Evolutionary conservation across 2,329 filamentous ascomycete genomes (phyloP).

Genomic region (Neopestalotiopsis rosae): DNA sequence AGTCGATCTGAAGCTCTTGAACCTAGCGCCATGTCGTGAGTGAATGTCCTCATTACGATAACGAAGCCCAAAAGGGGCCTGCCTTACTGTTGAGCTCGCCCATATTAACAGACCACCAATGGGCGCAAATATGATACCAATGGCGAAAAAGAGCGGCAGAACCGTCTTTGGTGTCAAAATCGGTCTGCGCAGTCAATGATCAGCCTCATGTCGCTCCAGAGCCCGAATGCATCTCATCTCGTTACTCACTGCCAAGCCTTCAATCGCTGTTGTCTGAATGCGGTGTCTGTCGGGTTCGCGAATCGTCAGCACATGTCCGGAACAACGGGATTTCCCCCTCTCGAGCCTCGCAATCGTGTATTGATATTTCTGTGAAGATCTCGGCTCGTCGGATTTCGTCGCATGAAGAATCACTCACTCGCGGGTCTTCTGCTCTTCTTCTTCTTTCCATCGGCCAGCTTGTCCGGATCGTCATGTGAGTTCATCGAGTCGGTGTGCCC

Average conservation of each 20-base stretch:
- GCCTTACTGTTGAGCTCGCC: slow-evolving; percentile 76
- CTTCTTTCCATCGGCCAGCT: slow-evolving; percentile 77
- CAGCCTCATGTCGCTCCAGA: neutral
- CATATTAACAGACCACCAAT: slow-evolving; percentile 88
- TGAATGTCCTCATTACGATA: slow-evolving; percentile 6
- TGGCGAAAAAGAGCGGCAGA: slow-evolving; percentile 69
- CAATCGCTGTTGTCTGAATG: slow-evolving; percentile 93
- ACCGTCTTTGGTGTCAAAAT: slow-evolving; percentile 91
- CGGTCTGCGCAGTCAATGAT: slow-evolving; percentile 60
- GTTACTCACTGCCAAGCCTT: slow-evolving; percentile 95
- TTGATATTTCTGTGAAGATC: neutral
- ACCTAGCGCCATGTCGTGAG: slow-evolving; percentile 59
- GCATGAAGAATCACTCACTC: slow-evolving; percentile 63
- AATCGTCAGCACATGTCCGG: slow-evolving; percentile 14
- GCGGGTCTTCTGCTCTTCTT: slow-evolving; percentile 90
- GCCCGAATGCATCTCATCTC: slow-evolving; percentile 18
- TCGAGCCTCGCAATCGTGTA: neutral
- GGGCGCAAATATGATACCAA: slow-evolving; percentile 87
- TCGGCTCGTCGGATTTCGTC: neutral
- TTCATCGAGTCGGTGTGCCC: slow-evolving; percentile 58
- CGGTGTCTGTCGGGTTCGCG: slow-evolving; percentile 70
- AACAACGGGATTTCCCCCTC: neutral
- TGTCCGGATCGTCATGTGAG: slow-evolving; percentile 57
- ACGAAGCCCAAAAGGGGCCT: slow-evolving; percentile 24
- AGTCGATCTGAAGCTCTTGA: slow-evolving; percentile 90